These are phyloP conservation scores for Talaromyces sp. DNA, from an alignment of 2,329 filamentous ascomycete genomes.

Conservation along the genomic window DNA sequence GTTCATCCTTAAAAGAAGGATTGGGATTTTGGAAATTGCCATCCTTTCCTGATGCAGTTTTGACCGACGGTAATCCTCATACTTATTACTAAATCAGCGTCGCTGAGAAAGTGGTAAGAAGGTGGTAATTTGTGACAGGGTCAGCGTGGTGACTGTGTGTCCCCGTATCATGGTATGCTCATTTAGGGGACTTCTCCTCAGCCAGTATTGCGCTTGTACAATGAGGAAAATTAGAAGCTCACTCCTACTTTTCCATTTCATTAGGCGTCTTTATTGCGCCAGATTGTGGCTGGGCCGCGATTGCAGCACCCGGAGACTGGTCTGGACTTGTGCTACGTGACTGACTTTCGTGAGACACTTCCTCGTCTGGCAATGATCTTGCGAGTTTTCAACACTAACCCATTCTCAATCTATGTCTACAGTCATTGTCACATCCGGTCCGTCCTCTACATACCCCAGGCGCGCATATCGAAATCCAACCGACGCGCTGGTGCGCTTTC, in stretches of 20 bases:
- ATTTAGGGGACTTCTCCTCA: neutral
- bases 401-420: neutral
- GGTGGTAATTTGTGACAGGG: neutral
- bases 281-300: slow-evolving; percentile 85
- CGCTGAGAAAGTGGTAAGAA: neutral
- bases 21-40: neutral
- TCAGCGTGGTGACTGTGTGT: neutral
- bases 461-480: slow-evolving; percentile 91
- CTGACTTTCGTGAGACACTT: slow-evolving; percentile 55
- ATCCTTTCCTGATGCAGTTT: neutral
- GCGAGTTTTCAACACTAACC: neutral
- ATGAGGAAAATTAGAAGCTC: neutral
- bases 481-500: slow-evolving; percentile 77
- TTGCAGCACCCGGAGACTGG: slow-evolving; percentile 78
- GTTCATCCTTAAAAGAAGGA: neutral
- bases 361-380: neutral
- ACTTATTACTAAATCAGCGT: neutral
- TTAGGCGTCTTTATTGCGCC: slow-evolving; percentile 71
- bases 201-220: neutral
- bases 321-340: slow-evolving; percentile 93
- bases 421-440: slow-evolving; percentile 74
- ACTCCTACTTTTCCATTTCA: neutral
- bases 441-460: slow-evolving; percentile 82
- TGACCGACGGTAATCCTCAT: neutral
- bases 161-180: neutral